Percentiles rank a stretch among this genome's conserved stretches.
Evolutionary conservation across 345 rosid species (phyloP).

Genomic region (Hibiscus syriacus): DNA sequence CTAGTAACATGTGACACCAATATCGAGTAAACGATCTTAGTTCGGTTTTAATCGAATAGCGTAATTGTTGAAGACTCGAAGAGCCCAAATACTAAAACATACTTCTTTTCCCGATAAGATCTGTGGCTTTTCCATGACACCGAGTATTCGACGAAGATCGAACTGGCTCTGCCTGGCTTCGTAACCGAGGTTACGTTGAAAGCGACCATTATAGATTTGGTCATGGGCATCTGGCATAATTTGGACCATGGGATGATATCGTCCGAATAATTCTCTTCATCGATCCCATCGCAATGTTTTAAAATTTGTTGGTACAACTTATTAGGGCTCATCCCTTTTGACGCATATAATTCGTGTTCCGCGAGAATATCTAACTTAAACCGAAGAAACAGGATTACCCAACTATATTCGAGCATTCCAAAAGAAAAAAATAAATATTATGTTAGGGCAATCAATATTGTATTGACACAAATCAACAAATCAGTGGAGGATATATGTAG

Average conservation of each 20-base stretch:
- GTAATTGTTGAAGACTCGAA: no score
- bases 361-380: not conserved
- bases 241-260: not conserved
- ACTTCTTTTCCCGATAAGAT: conserved; percentile 1
- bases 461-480: no score
- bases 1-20: not conserved
- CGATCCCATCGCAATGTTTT: not conserved
- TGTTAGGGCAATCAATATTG: not conserved
- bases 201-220: not conserved
- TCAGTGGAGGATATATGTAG: no score
- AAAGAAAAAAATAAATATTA: no score
- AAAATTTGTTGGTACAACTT: not conserved
- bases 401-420: no score
- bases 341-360: not conserved
- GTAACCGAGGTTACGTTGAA: not conserved
- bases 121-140: not conserved
- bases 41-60: not conserved
- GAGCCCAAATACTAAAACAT: no score
- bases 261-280: not conserved
- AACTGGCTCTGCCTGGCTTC: not conserved
- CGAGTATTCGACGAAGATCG: not conserved
- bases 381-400: not conserved
- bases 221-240: not conserved
- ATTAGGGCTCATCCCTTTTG: not conserved
- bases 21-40: not conserved